Evolutionary conservation across 352 stramenopile species (phyloP).

Genomic region (Pythium vanterpoolii): DNA sequence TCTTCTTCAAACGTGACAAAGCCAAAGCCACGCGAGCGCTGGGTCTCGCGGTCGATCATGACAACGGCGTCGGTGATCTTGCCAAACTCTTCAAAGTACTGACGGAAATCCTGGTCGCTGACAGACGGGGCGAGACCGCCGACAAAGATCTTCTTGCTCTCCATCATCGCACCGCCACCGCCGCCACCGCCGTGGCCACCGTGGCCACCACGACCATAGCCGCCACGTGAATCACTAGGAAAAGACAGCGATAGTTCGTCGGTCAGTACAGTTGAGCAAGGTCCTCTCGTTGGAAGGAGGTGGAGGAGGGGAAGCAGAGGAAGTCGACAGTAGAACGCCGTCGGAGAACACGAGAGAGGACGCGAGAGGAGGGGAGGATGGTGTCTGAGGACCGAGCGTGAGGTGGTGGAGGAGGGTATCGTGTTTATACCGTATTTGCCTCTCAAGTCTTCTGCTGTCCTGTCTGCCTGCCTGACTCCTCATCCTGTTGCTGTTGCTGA

Average conservation of each 20-base stretch:
- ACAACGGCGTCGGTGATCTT: slow-evolving; percentile 90
- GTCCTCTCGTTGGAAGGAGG: no score
- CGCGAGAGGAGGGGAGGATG: no score
- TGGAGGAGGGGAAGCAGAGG: not conserved
- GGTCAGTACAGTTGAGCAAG: slow-evolving; percentile 2
- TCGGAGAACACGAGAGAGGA: no score
- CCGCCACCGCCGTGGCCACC: slow-evolving; percentile 22
- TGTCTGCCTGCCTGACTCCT: slow-evolving; percentile 1
- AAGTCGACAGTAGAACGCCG: slow-evolving; percentile 4
- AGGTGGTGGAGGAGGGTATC: slow-evolving; percentile 1
- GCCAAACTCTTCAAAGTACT: slow-evolving; percentile 91
- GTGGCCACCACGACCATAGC: slow-evolving; percentile 20
- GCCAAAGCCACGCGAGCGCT: slow-evolving; percentile 89
- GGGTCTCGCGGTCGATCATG: slow-evolving; percentile 92
- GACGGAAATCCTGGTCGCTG: slow-evolving; percentile 86
- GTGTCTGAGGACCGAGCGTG: slow-evolving; percentile 6
- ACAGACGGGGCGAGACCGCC: slow-evolving; percentile 85
- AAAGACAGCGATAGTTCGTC: slow-evolving; percentile 18
- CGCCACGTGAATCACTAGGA: slow-evolving; percentile 36
- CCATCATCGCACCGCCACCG: slow-evolving; percentile 33
- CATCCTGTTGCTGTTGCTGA: not conserved
- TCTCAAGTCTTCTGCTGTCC: slow-evolving; percentile 12
- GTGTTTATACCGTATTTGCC: slow-evolving; percentile 14
- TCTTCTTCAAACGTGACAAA: slow-evolving; percentile 93
- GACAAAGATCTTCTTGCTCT: slow-evolving; percentile 93